Percentiles rank a stretch among this genome's conserved stretches.
Evolutionary conservation across 495 filamentous ascomycete species (phyloP).

Genomic region (Hypoxylon rickii): DNA sequence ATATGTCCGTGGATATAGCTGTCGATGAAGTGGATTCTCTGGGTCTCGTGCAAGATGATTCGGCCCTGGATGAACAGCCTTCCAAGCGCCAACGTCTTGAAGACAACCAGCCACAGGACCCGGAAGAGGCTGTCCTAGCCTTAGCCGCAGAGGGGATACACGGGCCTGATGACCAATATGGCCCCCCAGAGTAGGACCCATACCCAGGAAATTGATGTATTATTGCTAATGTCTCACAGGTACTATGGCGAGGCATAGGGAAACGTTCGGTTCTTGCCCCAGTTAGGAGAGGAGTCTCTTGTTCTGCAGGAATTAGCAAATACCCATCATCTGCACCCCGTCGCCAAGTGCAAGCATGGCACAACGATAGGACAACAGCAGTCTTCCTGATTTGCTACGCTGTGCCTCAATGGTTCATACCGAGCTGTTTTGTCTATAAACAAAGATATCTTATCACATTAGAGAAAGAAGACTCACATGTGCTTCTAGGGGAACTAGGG

Average conservation of each 20-base stretch:
- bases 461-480: conserved; percentile 29
- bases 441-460: conserved; percentile 18
- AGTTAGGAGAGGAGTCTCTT: not conserved
- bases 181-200: conserved; percentile 42
- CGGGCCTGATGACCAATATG: conserved; percentile 38
- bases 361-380: conserved; percentile 2
- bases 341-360: too few species aligned
- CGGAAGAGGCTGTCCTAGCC: conserved; percentile 49
- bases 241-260: conserved; percentile 43
- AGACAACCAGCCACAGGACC: conserved; percentile 33
- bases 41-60: conserved; percentile 28
- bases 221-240: conserved; percentile 18
- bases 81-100: conserved; percentile 47
- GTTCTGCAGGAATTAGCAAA: not conserved
- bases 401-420: conserved; percentile 7
- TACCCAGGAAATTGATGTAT: conserved; percentile 1
- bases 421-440: conserved; percentile 6
- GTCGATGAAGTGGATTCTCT: conserved; percentile 23
- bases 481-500: conserved; percentile 12
- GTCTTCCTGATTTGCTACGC: not conserved
- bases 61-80: conserved; percentile 35
- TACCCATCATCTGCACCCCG: too few species aligned
- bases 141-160: conserved; percentile 45
- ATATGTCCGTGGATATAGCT: conserved; percentile 15
- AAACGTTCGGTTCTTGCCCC: not conserved